Conservation (phyloP, 75 land plant genomes). For the Sequoiadendron giganteum region DNA sequence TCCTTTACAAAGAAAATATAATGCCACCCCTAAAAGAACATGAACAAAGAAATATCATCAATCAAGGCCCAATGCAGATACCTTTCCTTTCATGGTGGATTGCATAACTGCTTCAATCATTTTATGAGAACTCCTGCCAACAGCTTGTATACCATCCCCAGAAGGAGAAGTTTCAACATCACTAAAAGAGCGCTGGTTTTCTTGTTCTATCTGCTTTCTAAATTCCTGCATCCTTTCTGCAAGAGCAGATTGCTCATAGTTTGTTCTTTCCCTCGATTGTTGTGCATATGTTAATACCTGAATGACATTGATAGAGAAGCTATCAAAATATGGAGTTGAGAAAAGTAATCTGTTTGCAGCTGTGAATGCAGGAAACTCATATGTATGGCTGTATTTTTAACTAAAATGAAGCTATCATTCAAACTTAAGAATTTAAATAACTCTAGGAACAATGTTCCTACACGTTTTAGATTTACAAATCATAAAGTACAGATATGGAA, state of each 20-base stretch:
- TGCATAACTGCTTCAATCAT: conserved; percentile 82
- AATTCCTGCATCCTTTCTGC: conserved; percentile 94
- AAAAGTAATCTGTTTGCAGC: not conserved
- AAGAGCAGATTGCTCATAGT: conserved; percentile 84
- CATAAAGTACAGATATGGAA: not conserved
- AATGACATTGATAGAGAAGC: not conserved
- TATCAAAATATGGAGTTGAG: not conserved
- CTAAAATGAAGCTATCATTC: not conserved
- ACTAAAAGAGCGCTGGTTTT: conserved; percentile 49
- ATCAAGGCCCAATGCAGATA: conserved; percentile 13
- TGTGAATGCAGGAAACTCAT: not conserved
- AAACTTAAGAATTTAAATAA: not conserved
- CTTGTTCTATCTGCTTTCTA: conserved; percentile 78
- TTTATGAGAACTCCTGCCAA: conserved; percentile 65
- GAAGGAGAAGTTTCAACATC: conserved; percentile 39
- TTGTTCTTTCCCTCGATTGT: conserved; percentile 85
- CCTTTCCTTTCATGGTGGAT: conserved; percentile 79
- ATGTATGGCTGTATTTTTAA: not conserved
- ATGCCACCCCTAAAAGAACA: not conserved
- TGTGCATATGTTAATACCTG: conserved; percentile 97
- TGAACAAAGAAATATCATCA: not conserved
- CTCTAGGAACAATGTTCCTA: not conserved
- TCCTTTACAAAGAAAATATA: not conserved
- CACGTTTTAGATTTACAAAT: not conserved
- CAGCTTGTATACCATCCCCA: conserved; percentile 72